phyloP scores from a whole-genome alignment of 257 asterid species.

The Forsythia viridissima region DNA sequence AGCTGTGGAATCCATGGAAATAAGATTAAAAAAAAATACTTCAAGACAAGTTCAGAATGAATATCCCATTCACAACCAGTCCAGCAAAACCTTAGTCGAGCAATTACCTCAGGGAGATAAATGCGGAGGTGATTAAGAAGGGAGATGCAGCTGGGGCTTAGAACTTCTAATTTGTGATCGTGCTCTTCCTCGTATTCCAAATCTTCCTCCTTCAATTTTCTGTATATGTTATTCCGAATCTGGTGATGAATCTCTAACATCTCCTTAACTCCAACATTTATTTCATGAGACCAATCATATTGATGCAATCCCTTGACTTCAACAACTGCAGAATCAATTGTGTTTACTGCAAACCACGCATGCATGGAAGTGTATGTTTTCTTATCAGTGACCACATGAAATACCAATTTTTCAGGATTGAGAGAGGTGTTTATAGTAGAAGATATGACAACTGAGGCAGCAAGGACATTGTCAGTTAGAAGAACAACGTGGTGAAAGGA shows the following conservation, averaged over 20 bases:
- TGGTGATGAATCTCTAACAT: conserved; percentile 75
- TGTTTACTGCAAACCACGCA: conserved; percentile 85
- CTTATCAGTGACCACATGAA: conserved; percentile 83
- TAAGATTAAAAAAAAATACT: conserved; percentile 29
- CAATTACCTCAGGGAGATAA: conserved; percentile 81
- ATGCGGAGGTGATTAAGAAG: conserved; percentile 81
- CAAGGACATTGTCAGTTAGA: conserved; percentile 83
- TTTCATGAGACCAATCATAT: conserved; percentile 75
- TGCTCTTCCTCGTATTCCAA: conserved; percentile 37
- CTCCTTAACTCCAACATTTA: conserved; percentile 64
- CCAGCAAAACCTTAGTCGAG: conserved; percentile 1
- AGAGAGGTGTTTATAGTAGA: conserved; percentile 56
- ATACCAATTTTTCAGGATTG: conserved; percentile 59
- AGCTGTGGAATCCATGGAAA: conserved; percentile 60
- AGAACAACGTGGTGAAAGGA: conserved; percentile 72
- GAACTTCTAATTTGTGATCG: conserved; percentile 51
- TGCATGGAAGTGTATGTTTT: conserved; percentile 83
- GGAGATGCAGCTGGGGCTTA: conserved; percentile 65
- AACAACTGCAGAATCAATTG: conserved; percentile 53
- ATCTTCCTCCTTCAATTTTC: conserved; percentile 41
- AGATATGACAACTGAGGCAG: conserved; percentile 83
- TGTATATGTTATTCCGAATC: conserved; percentile 53
- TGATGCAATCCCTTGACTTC: conserved; percentile 94
- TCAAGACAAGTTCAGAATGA: conserved; percentile 10
- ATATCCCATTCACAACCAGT: conserved; percentile 24